Evolutionary conservation across 306 rosid species (phyloP).

Genomic region (Boehmeria nivea): DNA sequence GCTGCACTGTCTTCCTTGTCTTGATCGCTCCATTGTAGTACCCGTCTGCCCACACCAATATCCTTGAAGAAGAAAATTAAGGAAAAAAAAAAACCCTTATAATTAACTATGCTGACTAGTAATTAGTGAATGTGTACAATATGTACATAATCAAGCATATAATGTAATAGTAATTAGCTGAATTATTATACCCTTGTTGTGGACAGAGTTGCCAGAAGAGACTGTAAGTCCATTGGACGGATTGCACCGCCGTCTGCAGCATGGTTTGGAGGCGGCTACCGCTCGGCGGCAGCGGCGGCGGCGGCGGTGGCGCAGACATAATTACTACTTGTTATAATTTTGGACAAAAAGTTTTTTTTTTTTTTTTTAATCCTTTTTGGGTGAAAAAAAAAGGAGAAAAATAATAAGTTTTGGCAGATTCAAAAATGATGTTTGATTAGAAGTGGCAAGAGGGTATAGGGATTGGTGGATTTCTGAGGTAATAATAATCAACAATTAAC

Average conservation of each 20-base stretch:
- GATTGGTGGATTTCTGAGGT: too few relatives aligned
- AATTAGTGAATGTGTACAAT: too few relatives aligned
- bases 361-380: too few relatives aligned
- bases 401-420: too few relatives aligned
- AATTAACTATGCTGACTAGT: too few relatives aligned
- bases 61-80: constrained; percentile 28
- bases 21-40: constrained; percentile 95
- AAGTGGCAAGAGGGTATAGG: too few relatives aligned
- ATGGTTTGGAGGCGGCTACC: constrained; percentile 48
- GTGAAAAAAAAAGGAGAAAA: too few relatives aligned
- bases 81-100: neutral
- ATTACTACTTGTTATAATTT: too few relatives aligned
- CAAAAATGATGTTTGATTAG: too few relatives aligned
- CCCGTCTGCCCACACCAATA: constrained; percentile 84
- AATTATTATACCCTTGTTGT: constrained; percentile 54
- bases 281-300: constrained; percentile 12
- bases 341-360: too few relatives aligned
- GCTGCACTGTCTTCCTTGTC: constrained; percentile 87
- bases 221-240: constrained; percentile 95
- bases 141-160: too few relatives aligned
- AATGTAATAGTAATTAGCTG: neutral
- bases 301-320: neutral
- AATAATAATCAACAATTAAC: too few relatives aligned
- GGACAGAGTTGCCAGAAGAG: constrained; percentile 90
- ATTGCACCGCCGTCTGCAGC: constrained; percentile 91